Evolutionary conservation across 805 yeast genomes (phyloP), one percentile per base, ranked within the genome.

Genomic region (Starmerella geochares): DNA sequence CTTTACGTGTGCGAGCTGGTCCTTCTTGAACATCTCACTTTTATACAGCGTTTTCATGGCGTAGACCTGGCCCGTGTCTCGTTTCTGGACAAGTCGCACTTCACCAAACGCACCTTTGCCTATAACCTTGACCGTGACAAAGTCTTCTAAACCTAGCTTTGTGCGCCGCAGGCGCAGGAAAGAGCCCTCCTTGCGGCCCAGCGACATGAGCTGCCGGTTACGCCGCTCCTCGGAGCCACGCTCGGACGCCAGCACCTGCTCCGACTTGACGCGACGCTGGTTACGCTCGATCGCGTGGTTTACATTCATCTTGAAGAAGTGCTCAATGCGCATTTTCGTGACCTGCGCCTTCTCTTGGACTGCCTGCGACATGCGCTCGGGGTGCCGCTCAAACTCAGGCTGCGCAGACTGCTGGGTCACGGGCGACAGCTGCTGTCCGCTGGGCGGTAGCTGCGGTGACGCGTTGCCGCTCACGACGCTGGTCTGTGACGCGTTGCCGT

Each of bases 61-160:
- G 70, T 80, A 87, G 31, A 84, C 88, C 67, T 84, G 82, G 47
- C 95, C 95, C 0, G 92, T 83, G 66, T 92, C 98, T 47, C 72
- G 74, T 71, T 88, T 90, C 63, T 92, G 96, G 13, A 92, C 97
- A 48, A 92, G 71, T 54, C 96, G 76, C 31, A 92, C 98, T 63
- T 87, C 96, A 54, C 98, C 98, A 70, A 92, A 92, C 0, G 98
- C 96, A 55, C 98, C 98, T 65, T 92, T 92, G 45, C 98, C 98
- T 56, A 79, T 77, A 31, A 83, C 95, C 67, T 86, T 86, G 48
- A 87, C 94, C 1, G 96, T 87, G 52, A 73, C 77, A 67, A 87
- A 60, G 67, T 87, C 96, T 36, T 83, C 92, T 38, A 86, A 70
- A 1, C 86, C 76, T 48, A 87, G 71, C 61, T 87, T 77, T 0